phyloP scores from a whole-genome alignment of 2,329 filamentous ascomycete species.

The Penicillium digitatum region DNA sequence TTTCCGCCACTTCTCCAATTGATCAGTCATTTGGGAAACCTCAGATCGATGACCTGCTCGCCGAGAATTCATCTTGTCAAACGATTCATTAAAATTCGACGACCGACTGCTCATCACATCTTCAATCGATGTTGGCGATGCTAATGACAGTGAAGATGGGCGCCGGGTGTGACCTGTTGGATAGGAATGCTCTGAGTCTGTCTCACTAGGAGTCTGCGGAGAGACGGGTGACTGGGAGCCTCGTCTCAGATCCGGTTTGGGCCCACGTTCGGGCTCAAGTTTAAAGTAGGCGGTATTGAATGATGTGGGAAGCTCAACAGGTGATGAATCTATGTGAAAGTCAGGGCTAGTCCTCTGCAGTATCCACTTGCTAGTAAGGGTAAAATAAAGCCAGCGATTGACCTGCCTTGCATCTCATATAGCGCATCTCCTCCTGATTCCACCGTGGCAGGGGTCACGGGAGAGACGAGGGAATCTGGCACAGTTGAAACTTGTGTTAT shows the following conservation, averaged over 20 bases:
- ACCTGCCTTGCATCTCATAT: constrained; percentile 6
- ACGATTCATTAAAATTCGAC: background rate
- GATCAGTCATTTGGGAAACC: background rate
- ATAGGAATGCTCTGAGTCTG: background rate
- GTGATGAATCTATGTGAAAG: background rate
- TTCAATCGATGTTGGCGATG: background rate
- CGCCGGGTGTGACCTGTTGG: background rate
- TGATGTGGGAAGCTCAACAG: background rate
- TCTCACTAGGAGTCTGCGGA: background rate
- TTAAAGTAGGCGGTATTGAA: background rate
- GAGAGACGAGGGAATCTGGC: background rate
- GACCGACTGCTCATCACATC: background rate
- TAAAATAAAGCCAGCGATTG: background rate
- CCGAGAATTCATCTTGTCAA: background rate
- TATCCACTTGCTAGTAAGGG: background rate
- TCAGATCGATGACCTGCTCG: background rate
- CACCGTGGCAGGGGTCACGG: constrained; percentile 1
- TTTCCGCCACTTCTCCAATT: background rate
- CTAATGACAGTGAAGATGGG: background rate
- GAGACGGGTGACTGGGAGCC: constrained; percentile 1
- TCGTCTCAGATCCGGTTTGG: background rate
- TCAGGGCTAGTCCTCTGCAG: background rate
- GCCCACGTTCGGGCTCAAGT: background rate
- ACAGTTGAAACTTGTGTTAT: background rate
- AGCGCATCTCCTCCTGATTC: constrained; percentile 3